phyloP scores from a whole-genome alignment of 352 stramenopile genomes.

The Globisporangium perplexum region DNA sequence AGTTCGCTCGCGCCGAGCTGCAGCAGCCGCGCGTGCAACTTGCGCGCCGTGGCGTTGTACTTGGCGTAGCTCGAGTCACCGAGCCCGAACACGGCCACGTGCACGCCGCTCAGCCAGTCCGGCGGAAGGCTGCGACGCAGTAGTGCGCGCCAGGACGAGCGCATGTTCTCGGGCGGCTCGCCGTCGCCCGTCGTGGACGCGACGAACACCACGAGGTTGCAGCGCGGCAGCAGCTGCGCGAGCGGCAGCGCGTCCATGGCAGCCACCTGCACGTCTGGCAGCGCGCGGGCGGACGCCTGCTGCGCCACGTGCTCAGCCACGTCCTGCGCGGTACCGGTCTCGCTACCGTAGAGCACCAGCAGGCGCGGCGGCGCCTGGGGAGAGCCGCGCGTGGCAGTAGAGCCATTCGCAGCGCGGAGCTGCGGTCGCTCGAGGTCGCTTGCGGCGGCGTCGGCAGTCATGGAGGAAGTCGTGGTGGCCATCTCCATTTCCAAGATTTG shows the following conservation, averaged over 20 bases:
- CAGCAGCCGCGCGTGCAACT: conserved; percentile 76
- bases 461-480: no score
- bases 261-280: conserved; percentile 41
- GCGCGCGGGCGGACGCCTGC: conserved; percentile 47
- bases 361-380: conserved; percentile 25
- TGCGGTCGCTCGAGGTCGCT: no score
- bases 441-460: no score
- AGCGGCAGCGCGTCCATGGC: conserved; percentile 74
- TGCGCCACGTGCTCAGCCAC: conserved; percentile 77
- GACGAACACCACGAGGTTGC: conserved; percentile 81
- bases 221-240: conserved; percentile 36
- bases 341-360: conserved; percentile 87
- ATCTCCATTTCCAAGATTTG: no score
- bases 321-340: conserved; percentile 88
- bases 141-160: conserved; percentile 72
- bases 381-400: not conserved
- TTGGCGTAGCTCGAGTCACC: conserved; percentile 92
- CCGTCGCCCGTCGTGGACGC: conserved; percentile 91
- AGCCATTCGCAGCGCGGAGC: no score
- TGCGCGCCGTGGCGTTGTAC: conserved; percentile 88
- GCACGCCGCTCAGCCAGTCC: conserved; percentile 61
- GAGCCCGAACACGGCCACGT: conserved; percentile 88
- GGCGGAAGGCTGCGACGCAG: conserved; percentile 74
- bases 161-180: conserved; percentile 91
- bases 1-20: conserved; percentile 82